Evolutionary conservation across 371 early-diverging fungal species (phyloP).

Genomic region (Circinella minor): DNA sequence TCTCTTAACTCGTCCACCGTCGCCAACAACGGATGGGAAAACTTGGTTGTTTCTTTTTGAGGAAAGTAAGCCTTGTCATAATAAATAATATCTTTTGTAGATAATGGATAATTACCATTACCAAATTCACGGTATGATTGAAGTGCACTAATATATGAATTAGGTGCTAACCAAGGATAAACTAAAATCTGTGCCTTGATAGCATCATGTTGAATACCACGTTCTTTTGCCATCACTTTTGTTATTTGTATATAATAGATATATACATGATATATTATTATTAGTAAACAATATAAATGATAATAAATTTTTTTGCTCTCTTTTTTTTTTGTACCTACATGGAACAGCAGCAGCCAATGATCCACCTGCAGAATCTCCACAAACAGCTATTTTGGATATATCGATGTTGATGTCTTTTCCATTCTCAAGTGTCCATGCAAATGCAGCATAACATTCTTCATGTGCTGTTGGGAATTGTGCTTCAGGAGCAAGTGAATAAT

Average conservation of each 20-base stretch:
- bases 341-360: conserved; percentile 22
- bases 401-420: conserved; percentile 20
- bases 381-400: conserved; percentile 18
- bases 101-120: conserved; percentile 18
- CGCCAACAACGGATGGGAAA: conserved; percentile 22
- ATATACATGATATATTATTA: too few relatives aligned
- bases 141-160: neutral
- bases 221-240: conserved; percentile 22
- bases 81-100: neutral
- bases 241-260: neutral
- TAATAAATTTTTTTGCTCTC: too few relatives aligned
- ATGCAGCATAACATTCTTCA: conserved; percentile 35
- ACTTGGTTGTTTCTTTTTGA: neutral
- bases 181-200: conserved; percentile 22
- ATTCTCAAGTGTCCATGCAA: conserved; percentile 24
- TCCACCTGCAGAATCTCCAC: conserved; percentile 32
- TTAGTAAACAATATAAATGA: too few relatives aligned
- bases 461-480: conserved; percentile 30
- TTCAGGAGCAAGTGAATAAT: conserved; percentile 33
- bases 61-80: neutral
- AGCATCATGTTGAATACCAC: conserved; percentile 4
- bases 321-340: neutral
- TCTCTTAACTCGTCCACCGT: conserved; percentile 32
- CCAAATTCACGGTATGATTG: conserved; percentile 17
- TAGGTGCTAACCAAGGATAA: conserved; percentile 11